phyloP scores from a whole-genome alignment of 2,329 filamentous ascomycete species.

The Diaporthe sp. region DNA sequence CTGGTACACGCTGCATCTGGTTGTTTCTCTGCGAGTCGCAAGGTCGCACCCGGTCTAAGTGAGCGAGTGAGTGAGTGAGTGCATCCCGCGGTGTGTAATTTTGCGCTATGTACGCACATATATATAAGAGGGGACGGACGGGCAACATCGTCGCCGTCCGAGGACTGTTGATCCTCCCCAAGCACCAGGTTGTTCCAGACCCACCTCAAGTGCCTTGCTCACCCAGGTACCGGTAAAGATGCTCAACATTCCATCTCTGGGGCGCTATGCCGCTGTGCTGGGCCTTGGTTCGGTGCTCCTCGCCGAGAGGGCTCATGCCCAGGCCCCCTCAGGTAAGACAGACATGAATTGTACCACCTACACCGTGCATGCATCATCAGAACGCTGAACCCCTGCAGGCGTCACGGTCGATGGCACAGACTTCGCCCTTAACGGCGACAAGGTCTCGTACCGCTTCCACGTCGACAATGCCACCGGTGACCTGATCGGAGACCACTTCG shows the following conservation, averaged over 20 bases:
- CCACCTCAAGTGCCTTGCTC: slow-evolving; percentile 18
- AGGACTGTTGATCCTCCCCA: background rate
- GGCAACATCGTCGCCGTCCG: background rate
- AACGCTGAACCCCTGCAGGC: slow-evolving; percentile 51
- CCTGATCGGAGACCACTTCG: slow-evolving; percentile 73
- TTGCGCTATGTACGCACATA: background rate
- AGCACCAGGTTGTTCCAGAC: slow-evolving; percentile 2
- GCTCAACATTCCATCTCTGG: slow-evolving; percentile 23
- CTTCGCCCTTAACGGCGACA: slow-evolving; percentile 69
- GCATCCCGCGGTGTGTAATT: background rate
- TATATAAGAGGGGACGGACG: background rate
- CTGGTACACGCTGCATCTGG: background rate
- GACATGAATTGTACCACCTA: background rate
- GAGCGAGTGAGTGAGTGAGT: background rate
- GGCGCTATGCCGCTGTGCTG: slow-evolving; percentile 13
- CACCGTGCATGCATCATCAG: background rate
- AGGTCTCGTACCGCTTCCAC: slow-evolving; percentile 75
- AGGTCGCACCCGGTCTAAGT: background rate
- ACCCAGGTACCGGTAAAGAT: slow-evolving; percentile 13
- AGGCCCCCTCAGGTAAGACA: slow-evolving; percentile 16
- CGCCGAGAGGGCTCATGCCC: background rate
- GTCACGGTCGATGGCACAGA: slow-evolving; percentile 67
- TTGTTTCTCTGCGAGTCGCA: background rate
- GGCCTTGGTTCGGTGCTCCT: slow-evolving; percentile 24
- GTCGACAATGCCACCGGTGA: slow-evolving; percentile 70